phyloP scores from a whole-genome alignment of 768 basidiomycete genomes.

The Hemileccinum impolitum region DNA sequence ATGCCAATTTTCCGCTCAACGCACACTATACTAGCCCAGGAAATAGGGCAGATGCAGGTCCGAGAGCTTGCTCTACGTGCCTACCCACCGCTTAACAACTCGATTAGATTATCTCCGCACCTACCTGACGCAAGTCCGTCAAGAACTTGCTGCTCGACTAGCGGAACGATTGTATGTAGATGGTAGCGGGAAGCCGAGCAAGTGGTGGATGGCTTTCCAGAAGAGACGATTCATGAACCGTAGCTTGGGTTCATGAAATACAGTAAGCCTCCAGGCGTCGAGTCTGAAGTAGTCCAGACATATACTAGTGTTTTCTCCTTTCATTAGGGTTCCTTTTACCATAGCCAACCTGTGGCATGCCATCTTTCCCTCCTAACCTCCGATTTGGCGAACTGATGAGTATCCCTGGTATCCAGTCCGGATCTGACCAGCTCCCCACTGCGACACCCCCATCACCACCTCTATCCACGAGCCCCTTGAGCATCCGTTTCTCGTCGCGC shows the following conservation, averaged over 20 bases:
- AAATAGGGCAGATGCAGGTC: conserved; percentile 79
- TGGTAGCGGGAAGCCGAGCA: conserved; percentile 92
- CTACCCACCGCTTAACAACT: conserved; percentile 7
- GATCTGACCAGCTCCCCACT: conserved; percentile 88
- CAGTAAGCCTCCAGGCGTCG: background rate
- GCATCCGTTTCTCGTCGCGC: conserved; percentile 68
- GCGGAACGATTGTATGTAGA: conserved; percentile 90
- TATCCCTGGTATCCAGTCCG: conserved; percentile 89
- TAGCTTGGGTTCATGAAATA: conserved; percentile 62
- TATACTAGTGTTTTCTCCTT: conserved; percentile 46
- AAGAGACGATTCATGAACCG: conserved; percentile 96
- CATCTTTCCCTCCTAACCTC: conserved; percentile 50
- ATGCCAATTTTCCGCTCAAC: conserved; percentile 92
- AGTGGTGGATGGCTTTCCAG: conserved; percentile 99
- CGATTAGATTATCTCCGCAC: conserved; percentile 78
- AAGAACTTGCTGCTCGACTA: conserved; percentile 84
- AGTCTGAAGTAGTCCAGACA: conserved; percentile 15
- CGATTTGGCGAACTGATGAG: conserved; percentile 72
- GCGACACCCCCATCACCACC: conserved; percentile 48
- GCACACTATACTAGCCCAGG: conserved; percentile 83
- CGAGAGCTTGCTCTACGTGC: conserved; percentile 17
- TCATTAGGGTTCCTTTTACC: conserved; percentile 92
- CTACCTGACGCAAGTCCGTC: conserved; percentile 89
- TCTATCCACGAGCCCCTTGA: conserved; percentile 56
- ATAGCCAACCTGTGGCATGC: conserved; percentile 81